Evolutionary conservation across 345 rosid genomes (phyloP).

Genomic region (Salix brachista): DNA sequence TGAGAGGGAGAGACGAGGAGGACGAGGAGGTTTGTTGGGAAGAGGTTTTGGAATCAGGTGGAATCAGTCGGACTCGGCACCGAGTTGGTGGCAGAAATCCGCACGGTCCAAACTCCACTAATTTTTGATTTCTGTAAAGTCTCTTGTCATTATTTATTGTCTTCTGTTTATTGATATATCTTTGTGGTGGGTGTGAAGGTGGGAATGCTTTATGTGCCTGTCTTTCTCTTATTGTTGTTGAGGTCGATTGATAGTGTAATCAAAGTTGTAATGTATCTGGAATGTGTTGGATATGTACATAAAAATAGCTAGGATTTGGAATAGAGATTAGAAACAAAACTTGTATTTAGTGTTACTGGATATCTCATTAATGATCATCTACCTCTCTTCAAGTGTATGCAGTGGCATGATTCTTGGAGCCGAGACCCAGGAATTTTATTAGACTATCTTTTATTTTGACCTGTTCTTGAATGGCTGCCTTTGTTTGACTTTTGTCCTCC

Average conservation of each 20-base stretch:
- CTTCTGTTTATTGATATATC: neutral
- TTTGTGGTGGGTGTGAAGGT: slow-evolving; percentile 7
- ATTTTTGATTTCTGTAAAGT: slow-evolving; percentile 35
- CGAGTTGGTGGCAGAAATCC: slow-evolving; percentile 30
- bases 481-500: neutral
- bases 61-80: slow-evolving; percentile 39
- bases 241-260: neutral
- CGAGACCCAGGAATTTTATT: neutral
- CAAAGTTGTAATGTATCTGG: neutral
- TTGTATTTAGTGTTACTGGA: neutral
- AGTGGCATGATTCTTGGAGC: no score
- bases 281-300: neutral
- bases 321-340: neutral
- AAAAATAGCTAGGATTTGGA: neutral
- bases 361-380: neutral
- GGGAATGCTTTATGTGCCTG: neutral
- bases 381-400: neutral
- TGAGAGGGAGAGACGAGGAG: slow-evolving; percentile 24
- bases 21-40: slow-evolving; percentile 15
- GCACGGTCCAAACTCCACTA: slow-evolving; percentile 38
- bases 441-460: neutral
- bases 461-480: neutral
- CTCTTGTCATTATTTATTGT: neutral
- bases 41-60: slow-evolving; percentile 19
- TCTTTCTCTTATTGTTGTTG: neutral